Base-by-base conservation (phyloP, 257 asterid genomes). In the Fraxinus cuspidata region DNA sequence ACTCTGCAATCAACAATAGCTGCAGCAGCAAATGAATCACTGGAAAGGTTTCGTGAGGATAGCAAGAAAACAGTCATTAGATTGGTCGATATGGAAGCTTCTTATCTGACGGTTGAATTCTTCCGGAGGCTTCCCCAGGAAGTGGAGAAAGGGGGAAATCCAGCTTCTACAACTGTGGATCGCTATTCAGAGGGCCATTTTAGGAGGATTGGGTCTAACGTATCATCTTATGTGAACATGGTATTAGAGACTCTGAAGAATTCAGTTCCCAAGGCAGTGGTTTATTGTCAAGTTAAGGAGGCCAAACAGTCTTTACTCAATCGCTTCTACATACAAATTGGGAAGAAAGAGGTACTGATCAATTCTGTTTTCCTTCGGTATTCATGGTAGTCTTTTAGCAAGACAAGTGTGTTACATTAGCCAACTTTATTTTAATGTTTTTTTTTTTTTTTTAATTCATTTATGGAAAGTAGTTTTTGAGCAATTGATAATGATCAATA, bases 91-190 rank as follows among this genome's bases (percentile, higher is more conserved):
- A 94, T 94, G 98, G 98, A 94, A 77, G 84, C 92, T 73, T 86
- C 97, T 1, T 94, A 94, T 85, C 84, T 92, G 70, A 94, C 98
- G 2, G 98, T 88, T 5, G 98, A 94, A 28, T 94, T 94, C 90
- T 94, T 94, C 84, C 89, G 97, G 79, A 92, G 65, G 77, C 97
- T 94, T 70, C 98, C 98, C 40, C 94, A 88, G 81, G 98, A 92
- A 89, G 84, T 90, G 25, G 98, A 93, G 86, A 88, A 76, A 73
- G 83, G 69, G 69, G 69, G 69, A 3, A 27, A 63, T 63, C 69
- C 69, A 38, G 81, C 94, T 44, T 82, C 96, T 74, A 47, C 87
- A 44, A 77, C 81, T 64, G 25, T 88, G 53, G 98, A 94, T 81
- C 91, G 91, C 23, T 85, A 84, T 64, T 88, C 84, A 9, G 98